These are phyloP conservation scores for Trichoderma endophyticum DNA, from an alignment of 2,329 filamentous ascomycete genomes.

Conservation along the genomic window DNA sequence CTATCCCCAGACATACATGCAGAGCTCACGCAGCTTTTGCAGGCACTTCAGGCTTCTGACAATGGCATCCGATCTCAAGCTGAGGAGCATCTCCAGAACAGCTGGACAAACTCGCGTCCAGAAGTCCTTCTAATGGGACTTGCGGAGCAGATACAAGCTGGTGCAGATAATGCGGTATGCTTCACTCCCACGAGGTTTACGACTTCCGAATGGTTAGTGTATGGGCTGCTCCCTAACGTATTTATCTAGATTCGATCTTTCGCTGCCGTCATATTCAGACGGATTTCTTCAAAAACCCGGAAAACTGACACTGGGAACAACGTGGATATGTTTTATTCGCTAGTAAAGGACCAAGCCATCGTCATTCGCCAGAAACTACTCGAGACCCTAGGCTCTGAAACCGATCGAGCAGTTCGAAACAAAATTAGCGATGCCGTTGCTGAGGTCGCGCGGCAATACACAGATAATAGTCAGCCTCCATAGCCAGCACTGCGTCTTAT, in stretches of 20 bases:
- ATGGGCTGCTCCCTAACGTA: conserved; percentile 3
- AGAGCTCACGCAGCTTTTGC: conserved; percentile 81
- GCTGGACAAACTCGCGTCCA: conserved; percentile 79
- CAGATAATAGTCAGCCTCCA: conserved; percentile 70
- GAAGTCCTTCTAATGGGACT: conserved; percentile 91
- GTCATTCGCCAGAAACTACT: conserved; percentile 83
- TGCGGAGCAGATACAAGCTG: conserved; percentile 82
- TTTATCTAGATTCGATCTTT: conserved; percentile 70
- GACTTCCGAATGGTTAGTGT: not conserved
- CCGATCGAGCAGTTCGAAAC: conserved; percentile 73
- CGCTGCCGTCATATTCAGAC: conserved; percentile 87
- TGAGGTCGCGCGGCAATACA: conserved; percentile 91
- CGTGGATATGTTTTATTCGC: conserved; percentile 80
- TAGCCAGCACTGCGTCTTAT: not conserved
- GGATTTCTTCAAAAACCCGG: conserved; percentile 84
- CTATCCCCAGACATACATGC: conserved; percentile 79
- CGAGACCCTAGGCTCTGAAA: conserved; percentile 70
- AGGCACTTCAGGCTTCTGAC: conserved; percentile 84
- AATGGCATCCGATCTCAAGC: conserved; percentile 81
- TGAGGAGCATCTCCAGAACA: conserved; percentile 84
- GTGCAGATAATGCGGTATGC: conserved; percentile 67
- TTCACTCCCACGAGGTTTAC: not conserved
- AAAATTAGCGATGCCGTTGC: conserved; percentile 98
- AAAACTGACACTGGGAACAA: conserved; percentile 70
- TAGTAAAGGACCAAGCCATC: conserved; percentile 68